Base-by-base conservation (phyloP, 148 eudicot species). In the Pharnaceum exiguum region DNA sequence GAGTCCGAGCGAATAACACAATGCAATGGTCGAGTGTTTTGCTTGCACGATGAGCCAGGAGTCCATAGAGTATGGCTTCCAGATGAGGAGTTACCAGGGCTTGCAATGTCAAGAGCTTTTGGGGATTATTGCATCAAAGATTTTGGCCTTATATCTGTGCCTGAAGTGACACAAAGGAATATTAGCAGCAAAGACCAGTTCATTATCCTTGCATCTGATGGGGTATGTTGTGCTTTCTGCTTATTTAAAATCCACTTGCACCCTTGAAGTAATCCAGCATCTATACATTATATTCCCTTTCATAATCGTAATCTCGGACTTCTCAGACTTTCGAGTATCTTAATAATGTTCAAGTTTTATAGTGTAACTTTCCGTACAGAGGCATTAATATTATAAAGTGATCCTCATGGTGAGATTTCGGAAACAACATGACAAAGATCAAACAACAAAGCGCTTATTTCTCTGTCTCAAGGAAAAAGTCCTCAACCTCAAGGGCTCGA, bases 91-190 rank as follows among this genome's bases (percentile, higher is more conserved):
- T 68, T 82, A 1, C 99, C 99, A 0, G 99, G 99, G 60, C 73
- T 93, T 18, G 99, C 99, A 32, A 93, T 93, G 99, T 88, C 99
- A 7, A 70, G 99, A 65, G 96, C 99, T 10, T 89, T 93, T 26
- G 99, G 99, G 16, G 99, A 93, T 71, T 78, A 79, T 47, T 85
- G 96, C 39, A 45, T 89, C 3, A 93, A 93, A 71, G 87, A 86
- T 50, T 89, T 75, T 51, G 99, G 99, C 30, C 84, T 93, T 5
- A 83, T 83, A 32, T 93, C 99, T 2, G 86, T 85, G 55, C 99
- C 99, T 24, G 85, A 93, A 65, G 96, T 93, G 37, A 85, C 81
- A 24, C 80, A 93, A 18, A 76, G 85, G 49, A 82, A 72, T 65
- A 71, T 93, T 48, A 79, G 80, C 25, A 63, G 55, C 61, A 66